A percentile compares a stretch with the other conserved stretches of the same genome.
These are phyloP conservation scores for Xylariaceae sp. DNA, from an alignment of 2,329 filamentous ascomycete genomes.

Conservation along the genomic window DNA sequence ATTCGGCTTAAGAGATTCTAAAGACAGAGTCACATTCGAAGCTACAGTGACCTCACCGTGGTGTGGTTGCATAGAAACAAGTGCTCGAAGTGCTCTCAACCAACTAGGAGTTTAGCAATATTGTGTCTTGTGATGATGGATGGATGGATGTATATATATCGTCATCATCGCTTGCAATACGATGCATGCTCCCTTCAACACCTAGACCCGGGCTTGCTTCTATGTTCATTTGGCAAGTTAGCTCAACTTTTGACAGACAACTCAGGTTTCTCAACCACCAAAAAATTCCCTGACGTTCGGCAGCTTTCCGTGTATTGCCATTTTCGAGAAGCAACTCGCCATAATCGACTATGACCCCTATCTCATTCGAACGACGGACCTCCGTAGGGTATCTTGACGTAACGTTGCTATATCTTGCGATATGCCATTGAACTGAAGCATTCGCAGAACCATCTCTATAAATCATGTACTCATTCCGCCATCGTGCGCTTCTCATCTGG, in stretches of 20 bases:
- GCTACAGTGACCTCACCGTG: neutral
- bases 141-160: neutral
- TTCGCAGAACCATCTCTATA: slow-evolving; percentile 24
- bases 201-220: neutral
- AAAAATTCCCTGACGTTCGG: slow-evolving; percentile 2
- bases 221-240: neutral
- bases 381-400: slow-evolving; percentile 26
- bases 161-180: neutral
- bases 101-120: neutral
- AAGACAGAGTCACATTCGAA: neutral
- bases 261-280: neutral
- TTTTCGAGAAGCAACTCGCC: slow-evolving; percentile 12
- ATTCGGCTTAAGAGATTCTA: neutral
- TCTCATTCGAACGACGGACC: slow-evolving; percentile 15
- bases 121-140: neutral
- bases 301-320: slow-evolving; percentile 1
- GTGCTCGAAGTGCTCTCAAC: neutral
- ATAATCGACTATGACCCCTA: slow-evolving; percentile 7
- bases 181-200: neutral
- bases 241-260: neutral
- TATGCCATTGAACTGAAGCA: slow-evolving; percentile 18
- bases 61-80: neutral
- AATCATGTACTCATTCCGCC: slow-evolving; percentile 31
- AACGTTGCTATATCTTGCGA: slow-evolving; percentile 18
- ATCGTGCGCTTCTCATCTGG: slow-evolving; percentile 26